These are phyloP conservation scores for Nemophila menziesii DNA, from an alignment of 257 asterid genomes.

Conservation along the genomic window DNA sequence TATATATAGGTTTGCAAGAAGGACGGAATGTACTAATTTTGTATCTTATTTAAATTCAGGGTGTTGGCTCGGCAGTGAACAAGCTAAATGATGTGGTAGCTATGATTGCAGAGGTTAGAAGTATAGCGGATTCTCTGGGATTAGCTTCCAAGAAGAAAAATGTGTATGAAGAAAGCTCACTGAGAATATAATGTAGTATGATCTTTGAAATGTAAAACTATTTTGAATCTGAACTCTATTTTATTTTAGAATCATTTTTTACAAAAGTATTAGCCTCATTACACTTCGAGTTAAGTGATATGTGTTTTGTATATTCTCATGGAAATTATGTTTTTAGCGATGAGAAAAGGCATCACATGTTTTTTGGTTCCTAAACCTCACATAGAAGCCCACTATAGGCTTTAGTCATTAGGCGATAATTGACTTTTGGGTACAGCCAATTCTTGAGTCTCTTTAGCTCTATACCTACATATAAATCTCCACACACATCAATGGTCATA, in stretches of 20 bases:
- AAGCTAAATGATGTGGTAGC: slow-evolving; percentile 83
- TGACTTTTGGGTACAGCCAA: no score
- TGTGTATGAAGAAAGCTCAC: slow-evolving; percentile 16
- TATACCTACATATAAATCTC: no score
- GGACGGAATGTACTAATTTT: not conserved
- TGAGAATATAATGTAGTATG: slow-evolving; percentile 32
- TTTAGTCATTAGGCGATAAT: no score
- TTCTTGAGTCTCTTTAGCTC: no score
- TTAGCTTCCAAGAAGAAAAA: slow-evolving; percentile 17
- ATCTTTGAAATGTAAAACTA: not conserved
- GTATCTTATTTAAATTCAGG: slow-evolving; percentile 24
- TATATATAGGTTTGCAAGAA: not conserved
- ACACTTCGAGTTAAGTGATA: not conserved
- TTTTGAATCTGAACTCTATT: not conserved
- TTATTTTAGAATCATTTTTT: not conserved
- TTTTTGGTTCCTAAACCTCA: no score
- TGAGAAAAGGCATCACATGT: no score
- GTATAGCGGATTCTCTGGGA: slow-evolving; percentile 48
- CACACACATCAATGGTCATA: no score
- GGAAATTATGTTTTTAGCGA: no score
- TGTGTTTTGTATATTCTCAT: no score
- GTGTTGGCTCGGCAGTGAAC: slow-evolving; percentile 92
- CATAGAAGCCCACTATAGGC: no score
- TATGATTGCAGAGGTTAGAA: slow-evolving; percentile 80
- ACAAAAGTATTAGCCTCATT: not conserved